A percentile compares a stretch with the other conserved stretches of the same genome.
Evolutionary conservation across 768 basidiomycete genomes (phyloP).

Genomic region (Crepidotus variabilis): DNA sequence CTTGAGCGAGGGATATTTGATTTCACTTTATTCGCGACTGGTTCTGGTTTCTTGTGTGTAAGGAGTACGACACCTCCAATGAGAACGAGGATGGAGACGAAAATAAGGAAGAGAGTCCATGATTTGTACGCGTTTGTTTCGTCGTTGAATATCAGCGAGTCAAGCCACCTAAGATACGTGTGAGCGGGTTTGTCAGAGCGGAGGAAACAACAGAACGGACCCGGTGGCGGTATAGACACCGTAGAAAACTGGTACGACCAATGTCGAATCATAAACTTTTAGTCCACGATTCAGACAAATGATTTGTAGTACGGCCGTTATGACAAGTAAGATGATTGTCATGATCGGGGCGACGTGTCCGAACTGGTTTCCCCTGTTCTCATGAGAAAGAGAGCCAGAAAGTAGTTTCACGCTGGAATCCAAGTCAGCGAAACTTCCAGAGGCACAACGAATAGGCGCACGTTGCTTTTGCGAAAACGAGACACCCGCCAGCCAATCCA

Average conservation of each 20-base stretch:
- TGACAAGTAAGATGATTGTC: constrained; percentile 59
- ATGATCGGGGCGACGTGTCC: constrained; percentile 79
- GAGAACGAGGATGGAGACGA: constrained; percentile 80
- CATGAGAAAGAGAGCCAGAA: constrained; percentile 70
- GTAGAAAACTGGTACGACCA: constrained; percentile 94
- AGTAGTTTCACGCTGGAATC: constrained; percentile 68
- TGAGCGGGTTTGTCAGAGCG: constrained; percentile 7
- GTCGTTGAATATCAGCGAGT: constrained; percentile 75
- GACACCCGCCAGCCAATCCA: constrained; percentile 80
- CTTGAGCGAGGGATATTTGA: constrained; percentile 25
- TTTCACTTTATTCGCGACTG: constrained; percentile 28
- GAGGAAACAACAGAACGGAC: constrained; percentile 30
- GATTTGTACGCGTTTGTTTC: constrained; percentile 81
- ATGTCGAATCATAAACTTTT: constrained; percentile 84
- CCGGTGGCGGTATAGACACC: constrained; percentile 86
- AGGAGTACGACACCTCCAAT: constrained; percentile 91
- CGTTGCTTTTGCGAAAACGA: constrained; percentile 80
- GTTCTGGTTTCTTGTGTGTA: constrained; percentile 87
- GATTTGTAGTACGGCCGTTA: constrained; percentile 87
- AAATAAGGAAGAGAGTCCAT: constrained; percentile 88
- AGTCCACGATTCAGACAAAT: constrained; percentile 88
- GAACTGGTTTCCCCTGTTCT: constrained; percentile 85
- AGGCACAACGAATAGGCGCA: constrained; percentile 29
- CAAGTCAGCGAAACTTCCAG: neutral
- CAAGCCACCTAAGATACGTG: constrained; percentile 32